These are phyloP conservation scores for Penicillium hordei DNA, from an alignment of 2,329 filamentous ascomycete species.

Conservation along the genomic window DNA sequence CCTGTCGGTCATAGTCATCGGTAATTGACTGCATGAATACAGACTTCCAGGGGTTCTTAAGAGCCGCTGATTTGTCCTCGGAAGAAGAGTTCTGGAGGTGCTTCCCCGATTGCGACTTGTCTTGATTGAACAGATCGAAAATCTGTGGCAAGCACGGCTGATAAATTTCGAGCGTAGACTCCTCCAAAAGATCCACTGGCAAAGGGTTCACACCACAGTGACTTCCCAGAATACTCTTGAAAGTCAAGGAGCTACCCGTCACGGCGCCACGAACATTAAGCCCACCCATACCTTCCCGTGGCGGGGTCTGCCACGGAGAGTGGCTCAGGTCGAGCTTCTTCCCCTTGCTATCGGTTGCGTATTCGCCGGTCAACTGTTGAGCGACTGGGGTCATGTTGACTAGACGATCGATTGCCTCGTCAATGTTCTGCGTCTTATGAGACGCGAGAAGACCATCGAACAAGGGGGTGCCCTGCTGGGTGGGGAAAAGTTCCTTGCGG, in stretches of 20 bases:
- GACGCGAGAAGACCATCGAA: slow-evolving; percentile 36
- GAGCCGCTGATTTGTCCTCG: slow-evolving; percentile 8
- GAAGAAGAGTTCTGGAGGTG: not conserved
- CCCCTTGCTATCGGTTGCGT: slow-evolving; percentile 33
- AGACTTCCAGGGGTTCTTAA: slow-evolving; percentile 34
- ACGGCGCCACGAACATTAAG: slow-evolving; percentile 40
- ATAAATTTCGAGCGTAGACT: slow-evolving; percentile 38
- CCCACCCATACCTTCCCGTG: slow-evolving; percentile 30
- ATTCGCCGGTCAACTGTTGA: slow-evolving; percentile 40
- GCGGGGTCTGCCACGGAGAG: slow-evolving; percentile 22
- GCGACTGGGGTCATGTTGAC: slow-evolving; percentile 32
- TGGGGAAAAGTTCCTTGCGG: slow-evolving; percentile 43
- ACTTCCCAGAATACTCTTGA: slow-evolving; percentile 42
- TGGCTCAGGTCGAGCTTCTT: slow-evolving; percentile 22
- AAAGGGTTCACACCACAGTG: slow-evolving; percentile 44
- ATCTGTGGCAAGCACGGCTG: slow-evolving; percentile 44
- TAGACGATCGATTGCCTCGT: slow-evolving; percentile 30
- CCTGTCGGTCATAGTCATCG: slow-evolving; percentile 41
- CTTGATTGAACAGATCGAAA: slow-evolving; percentile 38
- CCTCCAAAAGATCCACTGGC: slow-evolving; percentile 43
- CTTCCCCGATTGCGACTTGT: slow-evolving; percentile 17
- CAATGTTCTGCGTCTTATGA: slow-evolving; percentile 22
- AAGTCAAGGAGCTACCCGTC: slow-evolving; percentile 41
- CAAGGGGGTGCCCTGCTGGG: slow-evolving; percentile 36
- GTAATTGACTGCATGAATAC: slow-evolving; percentile 43